Percentiles rank a stretch among this genome's conserved stretches.
These are phyloP conservation scores for Cryptococcus sp. DNA, from an alignment of 1,284 basidiomycete species.

Conservation along the genomic window DNA sequence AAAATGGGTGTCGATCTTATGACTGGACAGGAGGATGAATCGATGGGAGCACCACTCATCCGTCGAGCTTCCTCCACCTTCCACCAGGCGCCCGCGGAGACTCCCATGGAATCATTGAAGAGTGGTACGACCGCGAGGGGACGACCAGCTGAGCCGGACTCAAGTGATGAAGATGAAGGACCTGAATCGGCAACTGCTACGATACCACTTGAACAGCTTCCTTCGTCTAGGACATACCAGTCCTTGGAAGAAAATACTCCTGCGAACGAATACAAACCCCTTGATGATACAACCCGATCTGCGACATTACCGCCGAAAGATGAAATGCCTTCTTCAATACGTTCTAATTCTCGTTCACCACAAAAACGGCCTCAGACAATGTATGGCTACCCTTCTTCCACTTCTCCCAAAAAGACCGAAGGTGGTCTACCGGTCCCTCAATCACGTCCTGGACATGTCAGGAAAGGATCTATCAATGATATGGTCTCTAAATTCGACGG, in stretches of 20 bases:
- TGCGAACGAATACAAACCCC: neutral
- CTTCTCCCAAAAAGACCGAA: constrained; percentile 4
- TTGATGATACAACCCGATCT: constrained; percentile 6
- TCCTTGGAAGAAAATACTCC: constrained; percentile 1
- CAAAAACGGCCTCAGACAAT: constrained; percentile 23
- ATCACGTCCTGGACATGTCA: constrained; percentile 18
- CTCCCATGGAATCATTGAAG: no score
- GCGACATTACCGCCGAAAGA: constrained; percentile 3
- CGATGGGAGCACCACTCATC: constrained; percentile 10
- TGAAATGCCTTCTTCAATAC: neutral
- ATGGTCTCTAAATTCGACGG: constrained; percentile 40
- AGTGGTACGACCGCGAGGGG: no score
- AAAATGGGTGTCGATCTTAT: constrained; percentile 17
- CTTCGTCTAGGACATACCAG: neutral
- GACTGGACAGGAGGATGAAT: constrained; percentile 13
- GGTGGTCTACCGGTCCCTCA: neutral
- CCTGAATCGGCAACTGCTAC: constrained; percentile 21
- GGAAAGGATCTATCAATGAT: constrained; percentile 43
- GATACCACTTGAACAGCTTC: constrained; percentile 3
- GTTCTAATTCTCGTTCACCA: neutral
- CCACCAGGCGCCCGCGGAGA: neutral
- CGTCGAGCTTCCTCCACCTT: neutral
- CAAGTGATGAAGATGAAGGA: constrained; percentile 36
- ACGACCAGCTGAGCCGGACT: constrained; percentile 19
- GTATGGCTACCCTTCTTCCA: constrained; percentile 17